Conservation (phyloP, 208 protist species). For the Trypanosoma brucei region DNA sequence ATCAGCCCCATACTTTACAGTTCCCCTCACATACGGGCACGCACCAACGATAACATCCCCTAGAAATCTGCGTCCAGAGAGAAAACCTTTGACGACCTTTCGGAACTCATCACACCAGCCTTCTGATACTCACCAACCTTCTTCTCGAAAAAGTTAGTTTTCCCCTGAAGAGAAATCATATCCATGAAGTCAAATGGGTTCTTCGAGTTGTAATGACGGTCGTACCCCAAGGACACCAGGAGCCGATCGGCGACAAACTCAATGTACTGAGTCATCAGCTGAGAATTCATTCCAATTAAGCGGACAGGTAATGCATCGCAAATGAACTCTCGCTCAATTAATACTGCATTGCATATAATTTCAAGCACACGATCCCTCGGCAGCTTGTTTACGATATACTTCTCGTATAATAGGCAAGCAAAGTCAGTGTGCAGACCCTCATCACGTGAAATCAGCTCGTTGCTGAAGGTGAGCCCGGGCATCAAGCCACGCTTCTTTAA, state of each 20-base stretch:
- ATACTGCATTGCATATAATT: constrained; percentile 95
- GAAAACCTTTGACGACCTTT: constrained; percentile 81
- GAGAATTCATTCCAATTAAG: constrained; percentile 98
- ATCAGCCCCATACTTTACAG: no score
- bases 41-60: neutral
- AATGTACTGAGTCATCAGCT: constrained; percentile 98
- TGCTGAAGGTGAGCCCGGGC: constrained; percentile 98
- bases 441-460: constrained; percentile 98
- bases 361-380: constrained; percentile 59
- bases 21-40: no score
- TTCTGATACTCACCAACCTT: constrained; percentile 99
- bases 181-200: constrained; percentile 99
- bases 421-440: constrained; percentile 99
- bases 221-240: constrained; percentile 91
- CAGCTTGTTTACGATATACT: constrained; percentile 92
- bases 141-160: constrained; percentile 99
- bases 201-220: constrained; percentile 93
- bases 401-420: constrained; percentile 96
- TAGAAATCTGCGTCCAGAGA: constrained; percentile 91
- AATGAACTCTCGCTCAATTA: constrained; percentile 97
- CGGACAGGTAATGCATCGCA: constrained; percentile 96
- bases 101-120: constrained; percentile 92
- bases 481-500: constrained; percentile 99
- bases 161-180: constrained; percentile 97
- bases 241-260: constrained; percentile 99